These are phyloP conservation scores for Juglanconis juglandina DNA, from an alignment of 2,329 filamentous ascomycete genomes.

Conservation along the genomic window DNA sequence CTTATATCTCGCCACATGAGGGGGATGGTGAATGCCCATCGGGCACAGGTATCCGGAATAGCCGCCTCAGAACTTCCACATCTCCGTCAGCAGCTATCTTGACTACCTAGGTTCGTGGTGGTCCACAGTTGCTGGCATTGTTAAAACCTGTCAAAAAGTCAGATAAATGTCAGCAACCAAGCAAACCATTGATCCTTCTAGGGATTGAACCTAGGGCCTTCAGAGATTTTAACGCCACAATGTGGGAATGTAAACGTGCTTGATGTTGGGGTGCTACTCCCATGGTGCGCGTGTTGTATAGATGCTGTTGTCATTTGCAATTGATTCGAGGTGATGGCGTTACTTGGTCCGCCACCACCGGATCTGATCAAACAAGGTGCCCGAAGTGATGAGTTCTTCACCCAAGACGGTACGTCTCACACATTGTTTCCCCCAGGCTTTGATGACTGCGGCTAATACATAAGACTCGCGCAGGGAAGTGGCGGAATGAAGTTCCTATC, in stretches of 20 bases:
- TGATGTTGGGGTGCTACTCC: background rate
- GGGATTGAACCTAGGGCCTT: background rate
- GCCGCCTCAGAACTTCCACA: background rate
- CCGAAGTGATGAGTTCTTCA: no score
- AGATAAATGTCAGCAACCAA: background rate
- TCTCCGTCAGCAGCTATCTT: slow-evolving; percentile 1
- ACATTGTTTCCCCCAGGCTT: no score
- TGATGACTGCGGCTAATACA: no score
- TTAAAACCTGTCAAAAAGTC: background rate
- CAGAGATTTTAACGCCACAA: background rate
- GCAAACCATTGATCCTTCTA: background rate
- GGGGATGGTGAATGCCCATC: background rate
- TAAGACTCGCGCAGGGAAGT: no score
- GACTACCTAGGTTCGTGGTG: background rate
- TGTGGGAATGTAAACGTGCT: background rate
- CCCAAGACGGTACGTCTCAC: no score
- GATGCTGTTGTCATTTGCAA: background rate
- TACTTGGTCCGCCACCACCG: no score
- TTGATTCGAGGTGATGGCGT: background rate
- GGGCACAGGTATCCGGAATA: background rate
- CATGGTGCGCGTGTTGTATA: background rate
- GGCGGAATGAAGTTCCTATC: no score
- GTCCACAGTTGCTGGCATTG: background rate
- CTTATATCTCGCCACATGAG: background rate
- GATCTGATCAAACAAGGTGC: no score